phyloP scores from a whole-genome alignment of 2,329 filamentous ascomycete species.

The Pseudocercospora pini-densiflorae region DNA sequence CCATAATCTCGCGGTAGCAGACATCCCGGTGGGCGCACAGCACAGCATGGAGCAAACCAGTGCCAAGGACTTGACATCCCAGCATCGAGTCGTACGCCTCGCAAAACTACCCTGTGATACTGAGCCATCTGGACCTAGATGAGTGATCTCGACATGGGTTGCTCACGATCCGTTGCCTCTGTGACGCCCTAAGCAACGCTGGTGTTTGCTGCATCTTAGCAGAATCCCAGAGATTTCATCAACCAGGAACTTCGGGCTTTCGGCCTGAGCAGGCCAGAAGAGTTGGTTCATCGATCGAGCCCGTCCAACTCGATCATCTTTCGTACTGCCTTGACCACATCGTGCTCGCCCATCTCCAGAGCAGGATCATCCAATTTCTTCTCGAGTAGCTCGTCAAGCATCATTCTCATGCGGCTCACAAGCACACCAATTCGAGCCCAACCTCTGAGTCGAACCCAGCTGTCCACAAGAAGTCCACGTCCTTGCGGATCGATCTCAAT shows the following conservation, averaged over 20 bases:
- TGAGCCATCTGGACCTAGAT: background rate
- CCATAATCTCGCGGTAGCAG: background rate
- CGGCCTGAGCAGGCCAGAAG: background rate
- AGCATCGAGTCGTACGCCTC: background rate
- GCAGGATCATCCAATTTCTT: constrained; percentile 78
- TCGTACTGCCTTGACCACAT: constrained; percentile 77
- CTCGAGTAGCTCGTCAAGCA: constrained; percentile 85
- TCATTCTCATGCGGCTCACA: constrained; percentile 77
- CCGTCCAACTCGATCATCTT: constrained; percentile 89
- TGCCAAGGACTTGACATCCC: background rate
- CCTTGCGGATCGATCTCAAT: constrained; percentile 88
- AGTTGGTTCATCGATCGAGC: constrained; percentile 36
- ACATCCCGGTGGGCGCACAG: background rate
- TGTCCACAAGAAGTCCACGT: constrained; percentile 85
- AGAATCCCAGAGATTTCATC: background rate
- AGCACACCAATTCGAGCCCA: constrained; percentile 96
- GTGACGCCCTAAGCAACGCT: background rate
- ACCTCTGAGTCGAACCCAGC: constrained; percentile 82
- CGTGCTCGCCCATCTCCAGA: constrained; percentile 48
- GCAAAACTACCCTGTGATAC: background rate
- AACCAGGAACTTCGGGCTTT: background rate
- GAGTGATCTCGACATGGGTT: background rate
- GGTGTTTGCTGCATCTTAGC: too few relatives aligned
- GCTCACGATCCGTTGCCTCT: background rate
- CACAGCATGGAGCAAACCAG: background rate